Percentiles rank a stretch among this genome's conserved stretches.
These are phyloP conservation scores for Rehmannia glutinosa DNA, from an alignment of 257 asterid genomes.

Conservation along the genomic window DNA sequence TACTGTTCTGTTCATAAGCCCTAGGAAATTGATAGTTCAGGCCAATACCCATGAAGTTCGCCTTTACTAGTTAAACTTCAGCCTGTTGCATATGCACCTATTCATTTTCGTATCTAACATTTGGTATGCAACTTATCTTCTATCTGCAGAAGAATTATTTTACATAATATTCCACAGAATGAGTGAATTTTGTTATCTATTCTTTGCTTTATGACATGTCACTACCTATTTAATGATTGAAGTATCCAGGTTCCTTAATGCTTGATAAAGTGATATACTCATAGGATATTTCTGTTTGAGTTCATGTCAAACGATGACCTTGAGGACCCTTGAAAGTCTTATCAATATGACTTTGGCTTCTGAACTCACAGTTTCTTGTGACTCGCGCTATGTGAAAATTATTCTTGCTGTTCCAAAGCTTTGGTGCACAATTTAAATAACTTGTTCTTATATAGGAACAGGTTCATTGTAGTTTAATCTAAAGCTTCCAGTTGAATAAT, in stretches of 20 bases:
- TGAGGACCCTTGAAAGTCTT: slow-evolving; percentile 1
- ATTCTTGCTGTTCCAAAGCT: background rate
- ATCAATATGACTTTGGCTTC: background rate
- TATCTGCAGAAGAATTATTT: too few species aligned
- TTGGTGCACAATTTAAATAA: background rate
- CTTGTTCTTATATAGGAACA: background rate
- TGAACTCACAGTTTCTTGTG: background rate
- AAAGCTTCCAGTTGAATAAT: background rate
- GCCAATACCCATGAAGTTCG: background rate
- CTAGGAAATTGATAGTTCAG: background rate
- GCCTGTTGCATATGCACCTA: background rate
- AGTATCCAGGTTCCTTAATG: background rate
- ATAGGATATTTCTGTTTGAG: background rate
- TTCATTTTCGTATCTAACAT: background rate
- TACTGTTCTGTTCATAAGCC: background rate
- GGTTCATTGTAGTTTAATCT: background rate
- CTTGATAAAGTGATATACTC: background rate
- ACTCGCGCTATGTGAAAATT: background rate
- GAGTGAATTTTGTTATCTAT: background rate
- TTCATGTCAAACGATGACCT: background rate
- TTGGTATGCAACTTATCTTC: background rate
- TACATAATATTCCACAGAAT: background rate
- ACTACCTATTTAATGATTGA: background rate
- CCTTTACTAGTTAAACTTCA: slow-evolving; percentile 6
- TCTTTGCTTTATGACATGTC: slow-evolving; percentile 8